Evolutionary conservation across 2,329 filamentous ascomycete species (phyloP).

Genomic region (Cordyceps cateniannulata): DNA sequence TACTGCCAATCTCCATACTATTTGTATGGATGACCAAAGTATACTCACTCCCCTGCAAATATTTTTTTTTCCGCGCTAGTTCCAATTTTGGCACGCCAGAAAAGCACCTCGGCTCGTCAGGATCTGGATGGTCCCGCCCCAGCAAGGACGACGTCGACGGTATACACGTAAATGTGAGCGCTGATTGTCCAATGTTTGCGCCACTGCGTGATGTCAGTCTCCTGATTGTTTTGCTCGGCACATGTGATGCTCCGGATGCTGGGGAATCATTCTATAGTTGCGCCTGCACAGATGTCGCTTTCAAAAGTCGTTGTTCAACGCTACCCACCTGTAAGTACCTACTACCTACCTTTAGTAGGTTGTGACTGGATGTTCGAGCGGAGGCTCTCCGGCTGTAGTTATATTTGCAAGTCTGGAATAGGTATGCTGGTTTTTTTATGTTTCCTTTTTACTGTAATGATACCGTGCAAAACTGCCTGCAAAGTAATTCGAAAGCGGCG

Average conservation of each 20-base stretch:
- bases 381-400: background rate
- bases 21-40: background rate
- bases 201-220: background rate
- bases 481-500: background rate
- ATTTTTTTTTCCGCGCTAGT: background rate
- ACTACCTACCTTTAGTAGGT: too few species aligned
- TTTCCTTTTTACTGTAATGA: background rate
- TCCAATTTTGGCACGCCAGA: background rate
- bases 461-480: background rate
- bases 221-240: background rate
- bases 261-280: background rate
- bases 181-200: background rate
- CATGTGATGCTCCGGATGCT: background rate
- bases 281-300: background rate
- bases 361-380: too few species aligned
- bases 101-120: conserved; percentile 10
- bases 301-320: background rate
- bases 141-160: background rate
- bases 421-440: background rate
- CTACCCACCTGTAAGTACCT: too few species aligned
- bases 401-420: background rate
- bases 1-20: background rate
- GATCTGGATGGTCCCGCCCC: conserved; percentile 1
- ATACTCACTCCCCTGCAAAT: background rate
- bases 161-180: background rate